These are phyloP conservation scores for Galerina marginata DNA, from an alignment of 768 basidiomycete species.

Conservation along the genomic window DNA sequence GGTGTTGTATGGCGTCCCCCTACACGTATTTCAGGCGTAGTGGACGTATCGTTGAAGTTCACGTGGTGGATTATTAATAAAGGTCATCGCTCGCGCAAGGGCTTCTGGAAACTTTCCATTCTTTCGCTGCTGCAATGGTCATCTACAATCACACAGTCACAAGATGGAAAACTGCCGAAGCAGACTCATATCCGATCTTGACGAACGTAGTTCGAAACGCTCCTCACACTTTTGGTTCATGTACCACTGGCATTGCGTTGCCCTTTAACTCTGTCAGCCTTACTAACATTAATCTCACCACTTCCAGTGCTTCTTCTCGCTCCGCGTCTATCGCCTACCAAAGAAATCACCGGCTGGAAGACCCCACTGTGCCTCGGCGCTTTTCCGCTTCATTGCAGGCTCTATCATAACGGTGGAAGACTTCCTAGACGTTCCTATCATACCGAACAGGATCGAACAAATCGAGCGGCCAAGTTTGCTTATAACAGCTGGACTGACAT, in stretches of 20 bases:
- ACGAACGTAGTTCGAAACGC: slow-evolving; percentile 13
- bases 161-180: slow-evolving; percentile 10
- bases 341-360: background rate
- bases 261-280: too few species aligned
- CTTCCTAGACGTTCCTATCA: slow-evolving; percentile 17
- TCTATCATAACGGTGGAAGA: slow-evolving; percentile 8
- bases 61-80: background rate
- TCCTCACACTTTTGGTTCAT: slow-evolving; percentile 22
- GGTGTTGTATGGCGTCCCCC: slow-evolving; percentile 16
- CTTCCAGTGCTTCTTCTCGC: slow-evolving; percentile 20
- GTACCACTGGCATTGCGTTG: background rate
- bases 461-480: slow-evolving; percentile 13
- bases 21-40: slow-evolving; percentile 17
- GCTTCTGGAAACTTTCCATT: slow-evolving; percentile 19
- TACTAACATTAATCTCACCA: background rate
- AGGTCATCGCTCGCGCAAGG: slow-evolving; percentile 3
- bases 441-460: slow-evolving; percentile 10
- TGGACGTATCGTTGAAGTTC: slow-evolving; percentile 1
- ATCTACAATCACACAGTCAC: slow-evolving; percentile 25
- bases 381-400: slow-evolving; percentile 14
- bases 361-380: background rate
- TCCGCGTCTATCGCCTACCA: slow-evolving; percentile 16
- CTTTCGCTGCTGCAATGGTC: slow-evolving; percentile 12
- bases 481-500: slow-evolving; percentile 11
- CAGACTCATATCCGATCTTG: slow-evolving; percentile 21